These are phyloP conservation scores for Xylaria sp. DNA, from an alignment of 2,329 filamentous ascomycete genomes.

Conservation along the genomic window DNA sequence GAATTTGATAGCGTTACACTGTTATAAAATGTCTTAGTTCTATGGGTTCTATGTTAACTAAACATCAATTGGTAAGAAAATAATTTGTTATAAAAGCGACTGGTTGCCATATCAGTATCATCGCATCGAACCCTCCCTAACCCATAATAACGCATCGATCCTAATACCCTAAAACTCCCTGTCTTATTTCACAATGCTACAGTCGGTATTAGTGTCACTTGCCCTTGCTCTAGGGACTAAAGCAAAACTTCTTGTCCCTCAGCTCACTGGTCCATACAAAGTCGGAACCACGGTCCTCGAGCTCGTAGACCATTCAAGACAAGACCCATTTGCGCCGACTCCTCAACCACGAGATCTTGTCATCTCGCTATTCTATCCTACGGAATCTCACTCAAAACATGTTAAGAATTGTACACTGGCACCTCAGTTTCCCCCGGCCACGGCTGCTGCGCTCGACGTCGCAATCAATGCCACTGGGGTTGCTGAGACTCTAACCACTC, in stretches of 20 bases:
- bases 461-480: constrained; percentile 23
- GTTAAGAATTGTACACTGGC: constrained; percentile 30
- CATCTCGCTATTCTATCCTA: constrained; percentile 47
- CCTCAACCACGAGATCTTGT: constrained; percentile 39
- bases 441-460: constrained; percentile 23
- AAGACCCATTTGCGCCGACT: constrained; percentile 42
- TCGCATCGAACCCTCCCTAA: neutral
- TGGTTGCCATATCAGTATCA: neutral
- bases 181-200: constrained; percentile 19
- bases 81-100: constrained; percentile 21
- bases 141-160: neutral
- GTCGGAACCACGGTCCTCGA: constrained; percentile 43
- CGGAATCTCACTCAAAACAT: constrained; percentile 9
- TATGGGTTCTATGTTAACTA: too few relatives aligned
- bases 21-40: neutral
- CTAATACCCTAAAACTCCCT: neutral
- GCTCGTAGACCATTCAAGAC: constrained; percentile 41
- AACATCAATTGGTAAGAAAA: neutral
- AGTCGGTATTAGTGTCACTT: constrained; percentile 22
- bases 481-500: constrained; percentile 37
- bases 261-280: constrained; percentile 40
- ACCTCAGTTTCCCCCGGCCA: constrained; percentile 32
- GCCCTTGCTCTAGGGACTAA: constrained; percentile 10
- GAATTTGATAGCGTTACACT: neutral
- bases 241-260: constrained; percentile 25